phyloP scores from a whole-genome alignment of 768 basidiomycete genomes.

The Pleurotus citrinopileatus region DNA sequence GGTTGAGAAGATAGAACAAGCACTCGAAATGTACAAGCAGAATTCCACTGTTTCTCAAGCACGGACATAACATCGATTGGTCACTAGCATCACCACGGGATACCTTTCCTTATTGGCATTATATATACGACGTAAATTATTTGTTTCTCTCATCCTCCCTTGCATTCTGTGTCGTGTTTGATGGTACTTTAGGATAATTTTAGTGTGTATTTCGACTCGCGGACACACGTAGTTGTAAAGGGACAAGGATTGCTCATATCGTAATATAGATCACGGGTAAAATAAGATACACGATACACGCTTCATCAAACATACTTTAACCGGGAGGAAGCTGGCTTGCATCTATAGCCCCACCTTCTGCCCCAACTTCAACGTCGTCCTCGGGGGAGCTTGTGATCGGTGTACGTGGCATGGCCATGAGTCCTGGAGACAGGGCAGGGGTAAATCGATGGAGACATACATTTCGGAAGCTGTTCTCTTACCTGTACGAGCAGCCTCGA shows the following conservation, averaged over 20 bases:
- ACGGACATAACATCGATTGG: constrained; percentile 16
- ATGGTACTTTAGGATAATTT: too few species aligned
- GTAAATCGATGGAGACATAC: constrained; percentile 19
- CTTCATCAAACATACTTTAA: constrained; percentile 35
- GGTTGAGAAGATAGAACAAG: constrained; percentile 37
- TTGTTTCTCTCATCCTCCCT: neutral
- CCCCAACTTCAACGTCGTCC: constrained; percentile 49
- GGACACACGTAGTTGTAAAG: neutral
- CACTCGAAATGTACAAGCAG: constrained; percentile 17
- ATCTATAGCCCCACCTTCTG: constrained; percentile 66
- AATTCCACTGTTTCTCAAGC: constrained; percentile 14
- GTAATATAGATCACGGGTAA: neutral
- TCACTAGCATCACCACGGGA: neutral
- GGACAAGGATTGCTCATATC: neutral
- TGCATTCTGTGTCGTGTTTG: too few species aligned
- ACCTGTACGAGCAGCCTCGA: constrained; percentile 96
- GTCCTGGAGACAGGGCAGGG: constrained; percentile 46
- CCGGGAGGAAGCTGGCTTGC: constrained; percentile 93
- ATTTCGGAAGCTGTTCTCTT: neutral
- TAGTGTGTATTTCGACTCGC: too few species aligned
- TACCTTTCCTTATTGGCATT: neutral
- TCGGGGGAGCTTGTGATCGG: constrained; percentile 64
- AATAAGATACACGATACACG: neutral
- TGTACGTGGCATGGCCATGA: constrained; percentile 98
- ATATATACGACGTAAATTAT: neutral